phyloP scores from a whole-genome alignment of 768 basidiomycete species.

The Boletus tomentosulus region DNA sequence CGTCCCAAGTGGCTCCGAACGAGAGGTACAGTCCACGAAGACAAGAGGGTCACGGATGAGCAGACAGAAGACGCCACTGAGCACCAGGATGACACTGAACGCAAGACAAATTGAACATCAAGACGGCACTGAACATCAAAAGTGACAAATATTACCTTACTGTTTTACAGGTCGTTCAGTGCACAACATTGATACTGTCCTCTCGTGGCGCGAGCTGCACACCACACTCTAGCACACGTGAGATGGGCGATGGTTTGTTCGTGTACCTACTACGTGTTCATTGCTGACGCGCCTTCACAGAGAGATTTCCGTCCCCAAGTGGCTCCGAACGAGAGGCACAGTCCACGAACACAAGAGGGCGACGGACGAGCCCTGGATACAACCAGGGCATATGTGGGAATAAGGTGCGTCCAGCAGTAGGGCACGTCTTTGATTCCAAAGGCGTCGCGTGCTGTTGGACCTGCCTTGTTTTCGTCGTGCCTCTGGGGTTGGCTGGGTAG shows the following conservation, averaged over 20 bases:
- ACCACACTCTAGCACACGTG: neutral
- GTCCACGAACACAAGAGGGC: neutral
- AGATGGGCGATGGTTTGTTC: neutral
- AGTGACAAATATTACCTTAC: neutral
- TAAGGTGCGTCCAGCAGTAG: conserved; percentile 24
- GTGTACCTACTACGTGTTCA: neutral
- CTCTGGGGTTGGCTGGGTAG: neutral
- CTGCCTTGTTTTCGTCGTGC: conserved; percentile 7
- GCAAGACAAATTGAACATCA: too few species aligned
- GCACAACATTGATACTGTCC: neutral
- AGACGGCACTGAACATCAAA: neutral
- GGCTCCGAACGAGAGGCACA: neutral
- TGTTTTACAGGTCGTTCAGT: neutral
- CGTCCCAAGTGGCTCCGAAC: neutral
- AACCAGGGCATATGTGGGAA: neutral
- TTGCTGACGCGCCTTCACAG: neutral
- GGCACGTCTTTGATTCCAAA: conserved; percentile 6
- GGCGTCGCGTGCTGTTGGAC: conserved; percentile 19
- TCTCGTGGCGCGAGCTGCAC: neutral
- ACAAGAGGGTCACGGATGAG: neutral
- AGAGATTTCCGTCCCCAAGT: neutral
- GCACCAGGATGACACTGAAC: too few species aligned
- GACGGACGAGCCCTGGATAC: neutral
- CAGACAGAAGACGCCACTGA: too few species aligned
- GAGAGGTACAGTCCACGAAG: neutral